phyloP scores from a whole-genome alignment of 768 basidiomycete genomes.

The Pleurotus pulmonarius region DNA sequence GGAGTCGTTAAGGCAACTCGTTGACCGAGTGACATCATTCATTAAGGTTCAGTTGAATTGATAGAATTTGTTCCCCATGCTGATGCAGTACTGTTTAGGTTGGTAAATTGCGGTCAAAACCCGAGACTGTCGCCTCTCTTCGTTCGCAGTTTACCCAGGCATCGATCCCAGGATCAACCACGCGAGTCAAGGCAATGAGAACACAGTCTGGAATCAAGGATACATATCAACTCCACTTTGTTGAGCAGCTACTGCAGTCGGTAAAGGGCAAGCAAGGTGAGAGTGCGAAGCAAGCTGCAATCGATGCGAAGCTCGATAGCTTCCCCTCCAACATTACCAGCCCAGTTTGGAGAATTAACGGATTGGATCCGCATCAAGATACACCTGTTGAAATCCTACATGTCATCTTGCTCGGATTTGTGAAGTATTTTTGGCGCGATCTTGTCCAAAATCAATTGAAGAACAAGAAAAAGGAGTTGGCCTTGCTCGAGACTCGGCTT shows the following conservation, averaged over 20 bases:
- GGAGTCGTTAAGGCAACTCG: slow-evolving; percentile 4
- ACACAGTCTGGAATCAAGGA: slow-evolving; percentile 31
- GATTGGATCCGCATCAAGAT: slow-evolving; percentile 29
- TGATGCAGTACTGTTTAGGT: slow-evolving; percentile 8
- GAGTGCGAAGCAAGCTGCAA: slow-evolving; percentile 12
- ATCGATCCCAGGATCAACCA: slow-evolving; percentile 11
- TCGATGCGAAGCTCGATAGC: slow-evolving; percentile 5
- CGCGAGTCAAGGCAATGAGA: slow-evolving; percentile 12
- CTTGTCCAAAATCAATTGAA: slow-evolving; percentile 19
- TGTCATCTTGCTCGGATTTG: slow-evolving; percentile 28
- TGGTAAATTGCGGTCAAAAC: slow-evolving; percentile 9
- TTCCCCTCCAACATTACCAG: slow-evolving; percentile 23
- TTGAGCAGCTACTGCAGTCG: slow-evolving; percentile 17
- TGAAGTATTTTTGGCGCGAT: slow-evolving; percentile 49
- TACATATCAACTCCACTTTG: slow-evolving; percentile 22
- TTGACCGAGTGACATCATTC: slow-evolving; percentile 16
- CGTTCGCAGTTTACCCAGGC: slow-evolving; percentile 16
- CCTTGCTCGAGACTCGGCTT: slow-evolving; percentile 20
- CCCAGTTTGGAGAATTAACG: slow-evolving; percentile 30
- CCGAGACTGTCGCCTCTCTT: slow-evolving; percentile 15
- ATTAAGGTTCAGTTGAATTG: slow-evolving; percentile 15
- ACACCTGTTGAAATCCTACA: slow-evolving; percentile 36
- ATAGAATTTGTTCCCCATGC: background rate
- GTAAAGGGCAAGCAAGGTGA: slow-evolving; percentile 12
- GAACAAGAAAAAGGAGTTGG: slow-evolving; percentile 19